Evolutionary conservation across 331 rosid species (phyloP).

Genomic region (Arachis monticola): DNA sequence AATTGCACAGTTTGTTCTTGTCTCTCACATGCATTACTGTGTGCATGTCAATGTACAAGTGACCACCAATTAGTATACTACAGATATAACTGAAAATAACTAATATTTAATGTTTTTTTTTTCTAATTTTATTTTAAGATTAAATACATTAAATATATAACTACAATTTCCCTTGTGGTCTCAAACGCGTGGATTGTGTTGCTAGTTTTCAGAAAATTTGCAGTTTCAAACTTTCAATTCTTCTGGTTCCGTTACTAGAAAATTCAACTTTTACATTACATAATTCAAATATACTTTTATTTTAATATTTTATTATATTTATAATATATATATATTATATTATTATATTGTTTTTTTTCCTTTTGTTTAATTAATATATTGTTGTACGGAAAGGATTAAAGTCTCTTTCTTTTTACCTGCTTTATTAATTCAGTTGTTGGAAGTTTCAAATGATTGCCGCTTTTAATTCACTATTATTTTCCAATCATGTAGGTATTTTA

Average conservation of each 20-base stretch:
- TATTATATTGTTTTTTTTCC: no score
- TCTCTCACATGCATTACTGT: conserved; percentile 29
- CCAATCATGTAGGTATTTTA: no score
- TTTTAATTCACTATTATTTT: neutral
- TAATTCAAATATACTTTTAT: no score
- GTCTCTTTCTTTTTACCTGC: neutral
- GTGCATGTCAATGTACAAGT: conserved; percentile 4
- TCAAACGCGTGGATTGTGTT: neutral
- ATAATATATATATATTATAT: no score
- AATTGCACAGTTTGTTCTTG: neutral
- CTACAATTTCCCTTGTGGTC: conserved; percentile 11
- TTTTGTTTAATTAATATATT: neutral
- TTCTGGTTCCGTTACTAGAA: neutral
- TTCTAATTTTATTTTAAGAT: no score
- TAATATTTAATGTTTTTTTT: no score
- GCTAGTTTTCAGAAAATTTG: neutral
- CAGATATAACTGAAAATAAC: no score
- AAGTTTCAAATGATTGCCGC: neutral
- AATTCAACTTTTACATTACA: neutral
- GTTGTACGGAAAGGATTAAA: conserved; percentile 3
- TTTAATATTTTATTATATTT: no score
- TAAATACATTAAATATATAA: neutral
- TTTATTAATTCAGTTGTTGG: neutral
- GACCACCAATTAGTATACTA: no score
- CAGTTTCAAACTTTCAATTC: neutral